Base-by-base conservation (phyloP, 2,329 filamentous ascomycete genomes). In the Boeremia exigua region DNA sequence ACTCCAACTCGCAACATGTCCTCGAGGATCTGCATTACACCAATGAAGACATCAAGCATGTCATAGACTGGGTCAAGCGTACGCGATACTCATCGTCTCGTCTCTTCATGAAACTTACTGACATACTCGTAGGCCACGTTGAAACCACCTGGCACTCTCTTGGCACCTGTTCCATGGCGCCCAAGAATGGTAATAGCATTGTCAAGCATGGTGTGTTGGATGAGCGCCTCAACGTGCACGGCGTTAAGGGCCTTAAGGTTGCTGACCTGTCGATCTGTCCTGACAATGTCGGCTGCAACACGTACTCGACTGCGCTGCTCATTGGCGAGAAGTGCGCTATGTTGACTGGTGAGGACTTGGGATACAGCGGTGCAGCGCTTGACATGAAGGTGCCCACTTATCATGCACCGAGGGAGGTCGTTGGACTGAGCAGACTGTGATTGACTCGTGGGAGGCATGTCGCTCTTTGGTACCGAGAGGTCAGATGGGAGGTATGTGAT, bases 151-250 rank as follows among this genome's bases (percentile, higher is more conserved):
- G 88, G 88, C 88, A 91, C 78, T 76, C 77, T 15, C 79, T 86
- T 6, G 82, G 83, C 34, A 92, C 89, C 1, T 91, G 88, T 78
- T 90, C 86, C 48, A 92, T 92, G 88, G 89, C 88, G 0, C 90
- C 90, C 4, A 82, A 78, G 57, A 84, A 91, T 68, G 90, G 90
- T 56, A 93, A 92, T 79, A 87, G 84, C 67, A 90, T 93, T 68
- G 89, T 92, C 73, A 90, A 89, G 78, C 88, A 92, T 67, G 89
- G 89, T 56, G 89, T 92, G 0, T 77, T 92, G 33, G 89, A 92
- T 69, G 88, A 91, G 75, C 84, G 89, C 56, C 82, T 92, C 52
- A 92, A 91, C 63, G 89, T 92, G 3, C 88, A 92, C 70, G 89
- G 88, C 47, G 88, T 91, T 62, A 83, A 90, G 80, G 86, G 87